These are phyloP conservation scores for Mortierella polycephala DNA, from an alignment of 371 early-diverging fungal species.

Conservation along the genomic window DNA sequence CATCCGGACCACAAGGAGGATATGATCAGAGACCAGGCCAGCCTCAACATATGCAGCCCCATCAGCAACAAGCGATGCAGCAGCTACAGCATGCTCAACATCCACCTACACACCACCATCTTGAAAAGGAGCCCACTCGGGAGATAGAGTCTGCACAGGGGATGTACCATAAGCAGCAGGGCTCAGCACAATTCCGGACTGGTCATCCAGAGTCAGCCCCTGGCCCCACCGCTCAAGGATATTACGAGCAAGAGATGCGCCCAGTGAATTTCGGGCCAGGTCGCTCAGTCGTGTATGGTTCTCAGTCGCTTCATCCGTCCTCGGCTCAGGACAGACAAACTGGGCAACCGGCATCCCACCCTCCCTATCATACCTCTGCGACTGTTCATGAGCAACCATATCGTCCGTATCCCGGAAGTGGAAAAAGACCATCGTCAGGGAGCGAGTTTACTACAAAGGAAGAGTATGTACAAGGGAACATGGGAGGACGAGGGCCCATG, in stretches of 20 bases:
- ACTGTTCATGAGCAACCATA: slow-evolving; percentile 22
- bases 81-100: slow-evolving; percentile 28
- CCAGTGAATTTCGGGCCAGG: slow-evolving; percentile 4
- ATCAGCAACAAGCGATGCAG: slow-evolving; percentile 13
- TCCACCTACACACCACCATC: slow-evolving; percentile 12
- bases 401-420: slow-evolving; percentile 16
- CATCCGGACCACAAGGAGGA: slow-evolving; percentile 10
- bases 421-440: slow-evolving; percentile 6
- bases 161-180: slow-evolving; percentile 25
- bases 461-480: slow-evolving; percentile 15
- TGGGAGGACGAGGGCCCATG: slow-evolving; percentile 23
- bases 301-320: slow-evolving; percentile 27
- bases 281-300: slow-evolving; percentile 20
- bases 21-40: slow-evolving; percentile 18
- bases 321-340: slow-evolving; percentile 21
- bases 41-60: slow-evolving; percentile 18
- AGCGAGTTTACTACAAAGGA: slow-evolving; percentile 14
- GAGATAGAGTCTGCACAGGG: slow-evolving; percentile 14
- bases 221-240: slow-evolving; percentile 10
- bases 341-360: neutral
- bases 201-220: slow-evolving; percentile 13
- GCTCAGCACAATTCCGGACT: slow-evolving; percentile 16
- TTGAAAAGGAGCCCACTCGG: slow-evolving; percentile 19
- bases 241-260: slow-evolving; percentile 33
- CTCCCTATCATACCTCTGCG: slow-evolving; percentile 9